Conservation (phyloP, 805 yeast genomes). For the Pichia pseudocactophila region DNA sequence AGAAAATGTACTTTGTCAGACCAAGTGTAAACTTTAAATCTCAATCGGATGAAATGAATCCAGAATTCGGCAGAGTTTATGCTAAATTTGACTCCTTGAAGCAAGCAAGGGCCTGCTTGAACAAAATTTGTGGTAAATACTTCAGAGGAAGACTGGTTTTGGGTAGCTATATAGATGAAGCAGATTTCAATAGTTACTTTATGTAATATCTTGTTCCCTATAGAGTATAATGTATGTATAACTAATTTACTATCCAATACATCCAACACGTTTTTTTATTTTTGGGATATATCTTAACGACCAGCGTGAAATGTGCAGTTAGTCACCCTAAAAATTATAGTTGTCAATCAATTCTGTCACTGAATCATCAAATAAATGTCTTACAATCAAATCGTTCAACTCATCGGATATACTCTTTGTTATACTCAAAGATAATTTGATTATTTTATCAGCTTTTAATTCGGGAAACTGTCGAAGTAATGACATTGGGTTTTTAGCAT, state of each 20-base stretch:
- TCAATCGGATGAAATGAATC: conserved; percentile 31
- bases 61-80: conserved; percentile 66
- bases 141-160: conserved; percentile 65
- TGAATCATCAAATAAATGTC: conserved; percentile 51
- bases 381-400: conserved; percentile 51
- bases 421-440: conserved; percentile 71
- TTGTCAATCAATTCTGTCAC: conserved; percentile 23
- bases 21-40: conserved; percentile 35
- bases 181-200: conserved; percentile 39
- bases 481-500: conserved; percentile 62
- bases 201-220: no score
- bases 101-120: conserved; percentile 45
- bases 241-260: no score
- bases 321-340: conserved; percentile 9
- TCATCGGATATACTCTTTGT: conserved; percentile 63
- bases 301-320: no score
- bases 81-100: conserved; percentile 50
- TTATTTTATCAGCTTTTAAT: conserved; percentile 63
- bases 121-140: conserved; percentile 50
- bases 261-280: no score
- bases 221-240: no score
- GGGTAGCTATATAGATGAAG: conserved; percentile 51
- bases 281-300: no score
- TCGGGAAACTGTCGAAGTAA: conserved; percentile 64
- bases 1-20: conserved; percentile 50